Evolutionary conservation across 2,329 filamentous ascomycete genomes (phyloP), one percentile per base, ranked within the genome.

Genomic region (Neofusicoccum cordaticola): DNA sequence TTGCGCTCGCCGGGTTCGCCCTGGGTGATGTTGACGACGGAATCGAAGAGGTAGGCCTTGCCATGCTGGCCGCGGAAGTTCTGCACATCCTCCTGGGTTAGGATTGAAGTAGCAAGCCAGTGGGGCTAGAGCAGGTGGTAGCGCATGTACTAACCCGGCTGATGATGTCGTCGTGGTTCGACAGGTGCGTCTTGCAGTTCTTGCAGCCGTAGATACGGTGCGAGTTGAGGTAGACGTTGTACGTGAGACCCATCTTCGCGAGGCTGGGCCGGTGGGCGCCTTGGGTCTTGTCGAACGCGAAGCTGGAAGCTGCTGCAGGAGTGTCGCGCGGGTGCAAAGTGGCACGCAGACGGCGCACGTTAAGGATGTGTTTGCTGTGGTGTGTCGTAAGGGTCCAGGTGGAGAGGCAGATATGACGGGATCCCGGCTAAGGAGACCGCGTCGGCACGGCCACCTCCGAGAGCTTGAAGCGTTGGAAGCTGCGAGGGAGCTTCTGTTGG

Each of bases 1-100:
- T 90, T 96, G 69, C 95, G 92, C 81, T 99, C 95, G 75, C 86
- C 89, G n/a, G 94, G 86, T 67, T 96, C 91, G 70, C 90, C 89
- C 51, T 88, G 84, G 69, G 88, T 90, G 76, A 96, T 86, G 80
- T 99, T 99, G 78, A 99, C 95, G 63, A 99, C 95, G 68, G 78
- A 88, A 80, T 94, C 91, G 84, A 99, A 98, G 69, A 99, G 89
- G 80, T 93, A 99, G 64, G 95, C 95, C 81, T 98, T 98, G 75
- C 95, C 95, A 78, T 98, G 94, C 78, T 98, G 94, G 73, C 95
- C 95, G 67, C 95, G 92, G 83, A 99, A 99, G 81, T 96, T 97
- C 93, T 98, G 77, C 15, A 35, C 17, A 37, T 35, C 27, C 7
- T 13, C 41, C 56, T 60, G 34, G 39, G 47, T 52, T 53, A 52